Base-by-base conservation (phyloP, 2,329 filamentous ascomycete genomes). In the Colletotrichum sp. region DNA sequence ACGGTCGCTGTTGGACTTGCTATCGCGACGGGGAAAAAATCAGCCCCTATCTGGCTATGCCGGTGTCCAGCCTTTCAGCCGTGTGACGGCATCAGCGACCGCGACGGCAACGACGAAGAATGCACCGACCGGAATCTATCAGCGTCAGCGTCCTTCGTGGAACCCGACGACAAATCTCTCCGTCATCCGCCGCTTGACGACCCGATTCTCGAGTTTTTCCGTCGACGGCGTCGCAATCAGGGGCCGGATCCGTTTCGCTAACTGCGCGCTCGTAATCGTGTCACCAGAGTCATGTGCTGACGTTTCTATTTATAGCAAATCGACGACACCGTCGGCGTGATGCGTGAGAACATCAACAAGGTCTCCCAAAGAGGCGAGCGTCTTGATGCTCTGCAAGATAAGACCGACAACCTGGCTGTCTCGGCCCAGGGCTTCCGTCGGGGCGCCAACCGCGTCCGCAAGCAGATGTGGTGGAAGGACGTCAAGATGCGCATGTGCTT, bases 401-500 rank as follows among this genome's bases (percentile, higher is more conserved):
- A 98, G 91, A 98, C 95, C 79, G 93, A 98, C 88, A 98, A 98
- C 87, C 91, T 99, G 80, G 96, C 96, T 77, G 92, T 94, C 78
- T 98, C 96, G 44, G 96, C 97, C 76, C 96, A 98, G 86, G 96
- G 95, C 78, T 99, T 99, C 92, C 95, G 96, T 82, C 94, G 96
- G 80, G 96, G 97, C 79, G 97, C 98, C 87, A 99, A 99, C 90
- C 91, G 95, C 82, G 96, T 99, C 81, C 93, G 97, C 86, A 96
- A 96, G 90, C 93, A 98, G 87, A 99, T 99, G 96, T 99, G 96
- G 96, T 99, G 96, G 96, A 99, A 99, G 92, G 96, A 99, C 84
- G 98, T 98, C 95, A 99, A 99, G 93, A 99, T 99, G 97, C 93
- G 97, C 86, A 97, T 98, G 90, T 99, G 96, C 88, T 90, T 99